Evolutionary conservation across 192 early-diverging fungal species (phyloP), one percentile per base, ranked within the genome.

Genomic region (Coemansia sp.): DNA sequence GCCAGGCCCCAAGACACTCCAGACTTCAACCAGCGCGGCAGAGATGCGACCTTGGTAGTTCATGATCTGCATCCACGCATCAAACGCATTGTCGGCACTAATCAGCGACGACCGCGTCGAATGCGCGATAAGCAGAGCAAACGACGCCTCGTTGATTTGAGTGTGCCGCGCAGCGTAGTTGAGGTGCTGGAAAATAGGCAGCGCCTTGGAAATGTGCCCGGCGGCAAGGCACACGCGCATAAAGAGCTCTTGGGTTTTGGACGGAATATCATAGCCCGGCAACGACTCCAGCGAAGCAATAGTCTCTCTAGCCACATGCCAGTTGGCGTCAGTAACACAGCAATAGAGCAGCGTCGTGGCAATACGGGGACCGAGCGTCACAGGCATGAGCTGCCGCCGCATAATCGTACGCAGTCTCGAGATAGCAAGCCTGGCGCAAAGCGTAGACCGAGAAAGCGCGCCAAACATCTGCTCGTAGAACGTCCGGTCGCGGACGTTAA

Each of bases 51-150:
- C 75, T 17, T 48, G 68, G 46, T 63, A 62, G 16, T 48, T 44
- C 42, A 51, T 41, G 31, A 69, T 66, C 63, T 63, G 60, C 44
- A 78, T 14, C 75, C 80, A 83, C 17, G 61, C 54, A 9, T 70
- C 75, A 60, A 83, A 83, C 33, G 46, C 69, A 37, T 78, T 72
- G 53, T 83, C 80, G 29, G 72, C 75, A 3, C 68, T 69, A 13
- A 34, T 50, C 3, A 44, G 50, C 35, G 80, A 83, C 33, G 50
- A 42, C n/a, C 63, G 71, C 13, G 46, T 36, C 44, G 69, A 62
- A 35, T 77, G 69, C 50, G 45, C 33, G 2, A 83, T 36, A 14
- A 83, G 37, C 37, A 34, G 29, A 3, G 51, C 68, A 51, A 69
- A 77, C 60, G 80, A 66, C 2, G 74, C 34, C 34, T 74, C 72